Evolutionary conservation across 768 basidiomycete genomes (phyloP), one percentile per base, ranked within the genome.

Genomic region (Collybia nuda): DNA sequence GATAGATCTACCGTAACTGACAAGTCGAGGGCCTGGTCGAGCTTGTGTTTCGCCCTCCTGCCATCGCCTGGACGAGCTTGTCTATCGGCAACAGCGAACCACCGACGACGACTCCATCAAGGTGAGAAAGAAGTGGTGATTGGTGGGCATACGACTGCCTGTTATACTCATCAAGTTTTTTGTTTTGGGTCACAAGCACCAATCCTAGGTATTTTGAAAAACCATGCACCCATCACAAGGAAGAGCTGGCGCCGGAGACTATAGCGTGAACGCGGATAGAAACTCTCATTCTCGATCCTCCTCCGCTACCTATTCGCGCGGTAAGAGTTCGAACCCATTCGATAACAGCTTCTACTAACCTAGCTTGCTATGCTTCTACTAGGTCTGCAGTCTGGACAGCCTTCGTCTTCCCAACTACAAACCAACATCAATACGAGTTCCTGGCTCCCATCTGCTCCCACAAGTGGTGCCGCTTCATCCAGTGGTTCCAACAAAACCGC

Each of bases 191-290:
- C 46, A 40, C 45, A 53, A 47, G 50, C 49, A 53, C 54, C 44
- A 57, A 44, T 41, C 43, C 5, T 26, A 44, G 49, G 28, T 17
- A 48, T 12, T 15, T 36, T 41, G 23, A 47, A 48, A 52, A 38
- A 36, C 56, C 50, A 70, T 69, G 66, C 62, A 63, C 38, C 65
- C 67, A 62, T 67, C 68, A 63, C 57, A 63, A 58, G 67, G 66
- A 62, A 64, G 62, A 60, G 46, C 49, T 60, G 58, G 51, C 59
- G 44, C 69, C 64, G 66, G 67, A 44, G 59, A 61, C 57, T 53
- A 57, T 52, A 64, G 52, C 56, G 56, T 58, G 47, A 62, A 50
- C 56, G 53, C 55, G 49, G 61, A 57, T 47, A 56, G 55, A 56
- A 59, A 47, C 42, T 37, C 54, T 40, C 55, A 40, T 54, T 55